phyloP scores from a whole-genome alignment of 2,329 filamentous ascomycete genomes.

The Fusarium gaditjirri region DNA sequence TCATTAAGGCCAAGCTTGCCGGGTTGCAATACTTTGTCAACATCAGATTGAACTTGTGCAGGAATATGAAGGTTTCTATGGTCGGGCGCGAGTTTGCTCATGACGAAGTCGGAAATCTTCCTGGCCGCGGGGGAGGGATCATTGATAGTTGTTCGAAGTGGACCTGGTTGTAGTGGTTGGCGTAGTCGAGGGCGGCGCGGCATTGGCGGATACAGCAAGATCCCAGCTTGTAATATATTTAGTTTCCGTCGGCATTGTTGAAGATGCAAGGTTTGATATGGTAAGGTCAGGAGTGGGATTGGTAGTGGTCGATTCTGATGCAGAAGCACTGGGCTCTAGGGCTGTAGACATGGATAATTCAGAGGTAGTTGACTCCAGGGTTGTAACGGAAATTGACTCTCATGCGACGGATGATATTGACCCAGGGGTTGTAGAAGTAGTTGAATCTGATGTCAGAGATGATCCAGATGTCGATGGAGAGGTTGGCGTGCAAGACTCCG shows the following conservation, averaged over 20 bases:
- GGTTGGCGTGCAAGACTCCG: not conserved
- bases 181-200: not conserved
- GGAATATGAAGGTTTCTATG: not conserved
- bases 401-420: no score
- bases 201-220: not conserved
- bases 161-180: not conserved
- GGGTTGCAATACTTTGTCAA: not conserved
- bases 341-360: no score
- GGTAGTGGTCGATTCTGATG: not conserved
- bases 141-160: not conserved
- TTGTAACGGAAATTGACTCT: no score
- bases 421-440: not conserved
- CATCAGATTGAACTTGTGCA: not conserved
- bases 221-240: not conserved
- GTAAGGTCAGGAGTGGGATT: no score
- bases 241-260: accelerated
- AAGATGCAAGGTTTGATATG: not conserved
- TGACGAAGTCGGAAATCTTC: not conserved
- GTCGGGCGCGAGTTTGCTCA: not conserved
- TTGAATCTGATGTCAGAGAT: not conserved
- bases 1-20: not conserved
- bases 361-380: no score
- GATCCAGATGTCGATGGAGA: not conserved
- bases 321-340: not conserved
- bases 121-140: not conserved